Base-by-base conservation (phyloP, 257 asterid genomes). In the Nicotiana tomentosiformis region DNA sequence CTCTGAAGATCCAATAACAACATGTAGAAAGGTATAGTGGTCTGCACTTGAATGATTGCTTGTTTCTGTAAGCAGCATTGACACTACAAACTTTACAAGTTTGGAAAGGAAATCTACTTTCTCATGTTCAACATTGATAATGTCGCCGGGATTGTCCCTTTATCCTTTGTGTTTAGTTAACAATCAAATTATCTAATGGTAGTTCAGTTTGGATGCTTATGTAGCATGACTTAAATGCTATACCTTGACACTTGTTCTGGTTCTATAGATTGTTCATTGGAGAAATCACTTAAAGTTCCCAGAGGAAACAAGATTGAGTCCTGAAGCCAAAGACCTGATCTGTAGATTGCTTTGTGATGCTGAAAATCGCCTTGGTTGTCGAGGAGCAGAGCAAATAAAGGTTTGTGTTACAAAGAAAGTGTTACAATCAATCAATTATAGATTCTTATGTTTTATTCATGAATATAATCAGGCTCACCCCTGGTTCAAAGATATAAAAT, bases 381-480 rank as follows among this genome's bases (percentile, higher is more conserved):
- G 15, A 65, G 98, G 98, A 57, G 93, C 93, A n/a, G 89, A 90
- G 2, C 92, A 92, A 83, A 90, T 95, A 86, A 95, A 93, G 96
- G 98, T 61, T 32, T 81, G 72, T 43, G 51, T 43, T 11, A 62
- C 79, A 58, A 6, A 20, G 66, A 81, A 14, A 30, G 15, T 72
- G n/a, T 11, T 26, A 23, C 16, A 66, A 23, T 9, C 2, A 3
- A 37, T 72, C 69, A 64, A 39, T 64, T 79, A 56, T 29, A 33
- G 30, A 32, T 10, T 46, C 33, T 56, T 66, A 10, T 35, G 26
- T 53, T 43, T 72, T 78, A 23, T 83, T 37, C 58, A 15, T 82
- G 32, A 81, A 12, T 33, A 32, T 46, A 32, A 76, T 84, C 87
- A 95, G 98, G 94, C 88, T 81, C 98, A 94, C 86, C 95, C 97